Conservation (phyloP, 2,329 filamentous ascomycete genomes). For the Exserohilum rostratum region DNA sequence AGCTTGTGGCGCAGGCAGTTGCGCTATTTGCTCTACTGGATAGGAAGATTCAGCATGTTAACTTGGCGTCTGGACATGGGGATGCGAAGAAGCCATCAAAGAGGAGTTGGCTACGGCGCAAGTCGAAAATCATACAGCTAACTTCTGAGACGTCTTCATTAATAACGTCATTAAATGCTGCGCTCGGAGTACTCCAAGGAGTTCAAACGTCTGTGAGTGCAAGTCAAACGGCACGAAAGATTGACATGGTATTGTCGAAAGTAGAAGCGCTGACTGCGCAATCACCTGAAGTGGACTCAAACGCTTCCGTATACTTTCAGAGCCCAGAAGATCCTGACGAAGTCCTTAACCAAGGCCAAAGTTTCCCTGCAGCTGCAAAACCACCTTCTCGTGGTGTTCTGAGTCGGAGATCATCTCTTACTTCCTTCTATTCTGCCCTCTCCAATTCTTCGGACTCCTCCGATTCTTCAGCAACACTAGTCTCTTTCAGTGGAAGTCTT, state of each 20-base stretch:
- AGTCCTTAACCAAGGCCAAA: too few species aligned
- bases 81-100: constrained; percentile 4
- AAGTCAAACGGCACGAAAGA: background rate
- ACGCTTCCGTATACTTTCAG: background rate
- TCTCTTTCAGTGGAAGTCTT: background rate
- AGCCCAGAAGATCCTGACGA: too few species aligned
- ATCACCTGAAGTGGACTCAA: background rate
- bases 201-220: background rate
- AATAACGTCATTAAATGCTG: background rate
- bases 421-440: background rate
- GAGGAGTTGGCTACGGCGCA: constrained; percentile 5
- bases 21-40: background rate
- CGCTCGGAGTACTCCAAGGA: constrained; percentile 2
- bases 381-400: background rate
- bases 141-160: background rate
- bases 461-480: background rate
- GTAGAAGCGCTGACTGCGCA: background rate
- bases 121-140: constrained; percentile 1
- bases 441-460: background rate
- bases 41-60: background rate
- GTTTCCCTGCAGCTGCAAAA: background rate
- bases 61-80: background rate
- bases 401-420: background rate
- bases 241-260: background rate
- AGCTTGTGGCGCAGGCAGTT: background rate